Conservation (phyloP, 805 yeast genomes). For the Lipomyces spencermartinsiae region DNA sequence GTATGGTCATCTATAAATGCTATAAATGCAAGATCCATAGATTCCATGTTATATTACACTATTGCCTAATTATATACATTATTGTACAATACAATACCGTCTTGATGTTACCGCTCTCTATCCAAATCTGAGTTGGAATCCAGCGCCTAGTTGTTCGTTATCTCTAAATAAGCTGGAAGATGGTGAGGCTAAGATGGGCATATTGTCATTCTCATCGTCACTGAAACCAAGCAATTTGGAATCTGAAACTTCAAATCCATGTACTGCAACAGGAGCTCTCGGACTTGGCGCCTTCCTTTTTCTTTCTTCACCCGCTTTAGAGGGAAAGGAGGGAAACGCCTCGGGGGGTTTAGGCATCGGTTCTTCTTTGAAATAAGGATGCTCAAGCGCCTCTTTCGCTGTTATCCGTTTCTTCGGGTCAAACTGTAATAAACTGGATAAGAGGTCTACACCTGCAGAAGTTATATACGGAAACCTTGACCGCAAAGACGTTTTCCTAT, state of each 20-base stretch:
- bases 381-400: constrained; percentile 55
- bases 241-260: constrained; percentile 13
- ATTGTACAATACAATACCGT: not conserved
- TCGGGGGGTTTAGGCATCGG: constrained; percentile 50
- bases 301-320: constrained; percentile 23
- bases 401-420: constrained; percentile 54
- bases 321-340: constrained; percentile 43
- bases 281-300: constrained; percentile 18
- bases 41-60: not conserved
- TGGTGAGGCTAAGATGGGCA: constrained; percentile 15
- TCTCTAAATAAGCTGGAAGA: constrained; percentile 26
- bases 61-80: not conserved
- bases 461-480: constrained; percentile 34
- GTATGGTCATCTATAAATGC: too few species aligned
- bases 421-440: constrained; percentile 50
- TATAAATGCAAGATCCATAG: not conserved
- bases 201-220: constrained; percentile 10
- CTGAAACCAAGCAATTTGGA: not conserved
- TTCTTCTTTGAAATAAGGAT: constrained; percentile 51
- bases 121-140: constrained; percentile 29
- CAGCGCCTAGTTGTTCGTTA: constrained; percentile 24
- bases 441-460: constrained; percentile 44
- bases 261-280: constrained; percentile 27
- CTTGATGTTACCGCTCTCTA: not conserved
- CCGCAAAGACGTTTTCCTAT: constrained; percentile 13